phyloP scores from a whole-genome alignment of 208 protist species.

The Leishmania major region DNA sequence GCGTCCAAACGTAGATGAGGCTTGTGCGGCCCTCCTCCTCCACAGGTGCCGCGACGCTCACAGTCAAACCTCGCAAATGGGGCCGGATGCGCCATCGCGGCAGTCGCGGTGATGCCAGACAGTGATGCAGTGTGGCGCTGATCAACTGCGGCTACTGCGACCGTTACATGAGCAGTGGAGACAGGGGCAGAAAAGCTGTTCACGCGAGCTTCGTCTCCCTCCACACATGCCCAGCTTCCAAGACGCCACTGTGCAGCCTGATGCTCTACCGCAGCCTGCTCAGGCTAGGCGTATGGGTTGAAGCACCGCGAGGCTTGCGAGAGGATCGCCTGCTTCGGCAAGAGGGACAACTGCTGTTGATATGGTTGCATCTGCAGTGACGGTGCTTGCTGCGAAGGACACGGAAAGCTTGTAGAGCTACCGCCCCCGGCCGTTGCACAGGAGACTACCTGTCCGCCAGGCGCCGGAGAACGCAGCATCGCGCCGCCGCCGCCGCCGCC shows the following conservation, averaged over 20 bases:
- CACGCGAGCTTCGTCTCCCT: not conserved
- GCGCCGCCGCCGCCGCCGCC: not conserved
- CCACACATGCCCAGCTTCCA: not conserved
- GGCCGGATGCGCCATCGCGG: not conserved
- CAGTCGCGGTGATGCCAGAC: not conserved
- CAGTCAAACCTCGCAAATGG: not conserved
- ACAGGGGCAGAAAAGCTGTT: not conserved
- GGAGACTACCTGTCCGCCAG: not conserved
- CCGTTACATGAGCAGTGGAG: not conserved
- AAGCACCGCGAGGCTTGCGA: not conserved
- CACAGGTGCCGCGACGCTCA: not conserved
- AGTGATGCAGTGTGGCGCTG: not conserved
- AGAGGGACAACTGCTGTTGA: not conserved
- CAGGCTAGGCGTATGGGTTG: not conserved
- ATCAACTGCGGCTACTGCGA: not conserved
- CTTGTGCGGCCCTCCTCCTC: not conserved
- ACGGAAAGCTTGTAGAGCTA: not conserved
- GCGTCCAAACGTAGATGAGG: not conserved
- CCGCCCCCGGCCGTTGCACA: not conserved
- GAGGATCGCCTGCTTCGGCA: not conserved
- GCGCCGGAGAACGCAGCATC: not conserved
- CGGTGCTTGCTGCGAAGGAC: not conserved
- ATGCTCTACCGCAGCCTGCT: not conserved
- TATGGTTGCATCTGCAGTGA: not conserved
- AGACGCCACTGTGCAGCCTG: not conserved